These are phyloP conservation scores for Phialophora tarda DNA, from an alignment of 2,329 filamentous ascomycete genomes.

Conservation along the genomic window DNA sequence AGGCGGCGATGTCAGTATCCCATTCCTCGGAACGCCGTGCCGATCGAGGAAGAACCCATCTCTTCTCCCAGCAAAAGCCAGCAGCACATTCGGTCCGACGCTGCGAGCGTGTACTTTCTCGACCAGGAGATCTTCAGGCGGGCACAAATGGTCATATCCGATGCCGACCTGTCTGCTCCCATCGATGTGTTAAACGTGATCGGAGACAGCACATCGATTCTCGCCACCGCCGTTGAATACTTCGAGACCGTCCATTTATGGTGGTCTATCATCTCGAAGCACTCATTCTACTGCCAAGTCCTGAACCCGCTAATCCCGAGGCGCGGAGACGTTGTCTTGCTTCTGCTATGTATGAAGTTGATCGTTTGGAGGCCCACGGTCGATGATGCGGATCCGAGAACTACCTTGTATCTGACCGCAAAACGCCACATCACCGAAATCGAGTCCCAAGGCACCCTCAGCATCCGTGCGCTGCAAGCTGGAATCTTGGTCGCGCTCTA, in stretches of 20 bases:
- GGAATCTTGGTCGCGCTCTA: conserved; percentile 42
- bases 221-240: conserved; percentile 16
- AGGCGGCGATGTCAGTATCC: conserved; percentile 9
- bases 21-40: neutral
- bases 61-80: neutral
- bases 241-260: conserved; percentile 38
- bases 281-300: conserved; percentile 32
- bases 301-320: conserved; percentile 26
- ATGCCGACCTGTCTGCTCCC: neutral
- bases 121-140: conserved; percentile 8
- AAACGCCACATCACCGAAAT: conserved; percentile 31
- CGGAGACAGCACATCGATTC: neutral
- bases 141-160: conserved; percentile 1
- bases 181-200: neutral
- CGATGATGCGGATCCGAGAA: conserved; percentile 16
- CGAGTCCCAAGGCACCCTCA: conserved; percentile 38
- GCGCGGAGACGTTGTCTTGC: conserved; percentile 16
- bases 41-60: neutral
- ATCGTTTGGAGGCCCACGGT: conserved; percentile 12
- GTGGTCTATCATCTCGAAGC: conserved; percentile 40
- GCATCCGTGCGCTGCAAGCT: conserved; percentile 41
- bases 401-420: conserved; percentile 29
- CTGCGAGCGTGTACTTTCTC: conserved; percentile 7
- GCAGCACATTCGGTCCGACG: neutral
- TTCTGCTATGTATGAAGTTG: conserved; percentile 20